Evolutionary conservation across 2,329 filamentous ascomycete genomes (phyloP).

Genomic region (Ophiostoma sp.): DNA sequence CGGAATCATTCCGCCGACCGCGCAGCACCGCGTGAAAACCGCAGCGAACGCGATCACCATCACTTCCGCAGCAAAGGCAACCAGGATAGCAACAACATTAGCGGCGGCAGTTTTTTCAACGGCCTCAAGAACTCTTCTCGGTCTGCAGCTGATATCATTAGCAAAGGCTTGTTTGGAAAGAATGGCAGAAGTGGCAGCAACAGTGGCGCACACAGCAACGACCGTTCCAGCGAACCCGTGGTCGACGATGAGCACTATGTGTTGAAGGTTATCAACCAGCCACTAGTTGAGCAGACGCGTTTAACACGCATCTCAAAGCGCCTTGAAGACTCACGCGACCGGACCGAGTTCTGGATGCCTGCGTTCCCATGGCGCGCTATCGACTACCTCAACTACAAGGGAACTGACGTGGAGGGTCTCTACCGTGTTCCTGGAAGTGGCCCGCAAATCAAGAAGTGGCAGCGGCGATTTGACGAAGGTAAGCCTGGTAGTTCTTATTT

Average conservation of each 20-base stretch:
- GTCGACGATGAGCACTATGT: slow-evolving; percentile 80
- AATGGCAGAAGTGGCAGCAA: slow-evolving; percentile 59
- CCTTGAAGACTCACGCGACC: slow-evolving; percentile 81
- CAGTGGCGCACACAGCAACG: slow-evolving; percentile 45
- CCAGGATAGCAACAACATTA: slow-evolving; percentile 41
- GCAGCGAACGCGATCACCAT: slow-evolving; percentile 23
- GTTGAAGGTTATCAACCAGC: slow-evolving; percentile 77
- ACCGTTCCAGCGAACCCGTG: slow-evolving; percentile 49
- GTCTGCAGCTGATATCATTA: slow-evolving; percentile 72
- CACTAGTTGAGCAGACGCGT: slow-evolving; percentile 84
- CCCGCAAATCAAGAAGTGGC: slow-evolving; percentile 88
- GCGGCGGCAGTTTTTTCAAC: slow-evolving; percentile 62
- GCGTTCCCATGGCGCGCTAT: slow-evolving; percentile 93
- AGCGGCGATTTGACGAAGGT: slow-evolving; percentile 84
- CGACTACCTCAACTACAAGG: slow-evolving; percentile 92
- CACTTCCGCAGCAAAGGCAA: slow-evolving; percentile 12
- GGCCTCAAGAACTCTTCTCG: slow-evolving; percentile 68
- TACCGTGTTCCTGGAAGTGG: slow-evolving; percentile 90
- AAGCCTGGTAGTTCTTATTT: slow-evolving; percentile 30
- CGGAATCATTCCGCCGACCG: slow-evolving; percentile 73
- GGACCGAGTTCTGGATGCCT: slow-evolving; percentile 99
- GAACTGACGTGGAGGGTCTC: slow-evolving; percentile 86
- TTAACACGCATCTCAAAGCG: slow-evolving; percentile 85
- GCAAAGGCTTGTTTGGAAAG: slow-evolving; percentile 79
- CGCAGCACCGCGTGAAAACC: slow-evolving; percentile 39